phyloP scores from a whole-genome alignment of 805 yeast species.

The Brettanomyces sp. region DNA sequence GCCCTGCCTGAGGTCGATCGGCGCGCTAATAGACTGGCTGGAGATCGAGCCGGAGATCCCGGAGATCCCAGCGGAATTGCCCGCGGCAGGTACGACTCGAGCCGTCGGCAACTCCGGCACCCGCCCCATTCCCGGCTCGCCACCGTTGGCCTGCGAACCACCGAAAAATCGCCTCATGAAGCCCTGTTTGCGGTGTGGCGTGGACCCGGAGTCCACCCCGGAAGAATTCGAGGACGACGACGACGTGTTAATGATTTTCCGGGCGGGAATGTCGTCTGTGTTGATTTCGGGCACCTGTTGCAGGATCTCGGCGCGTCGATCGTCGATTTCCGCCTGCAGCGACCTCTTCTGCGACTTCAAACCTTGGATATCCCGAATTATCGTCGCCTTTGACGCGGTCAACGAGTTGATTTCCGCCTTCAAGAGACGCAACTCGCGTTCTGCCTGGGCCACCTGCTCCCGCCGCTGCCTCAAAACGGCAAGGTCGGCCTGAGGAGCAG shows the following conservation, averaged over 20 bases:
- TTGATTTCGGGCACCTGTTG: neutral
- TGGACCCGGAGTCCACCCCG: too few species aligned
- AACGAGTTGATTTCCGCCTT: conserved; percentile 33
- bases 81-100: neutral
- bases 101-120: neutral
- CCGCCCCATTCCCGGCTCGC: neutral
- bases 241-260: too few species aligned
- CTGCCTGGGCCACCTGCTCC: conserved; percentile 24
- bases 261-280: too few species aligned
- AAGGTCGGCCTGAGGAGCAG: conserved; percentile 4
- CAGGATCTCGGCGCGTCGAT: conserved; percentile 1
- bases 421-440: conserved; percentile 28
- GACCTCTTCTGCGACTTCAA: conserved; percentile 38
- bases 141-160: neutral
- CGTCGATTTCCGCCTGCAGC: conserved; percentile 36
- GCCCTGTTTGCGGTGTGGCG: conserved; percentile 13
- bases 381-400: conserved; percentile 29
- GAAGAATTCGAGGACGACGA: too few species aligned
- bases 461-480: neutral
- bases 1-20: conserved; percentile 22
- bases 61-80: too few species aligned
- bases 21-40: conserved; percentile 19
- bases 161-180: conserved; percentile 25
- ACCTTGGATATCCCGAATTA: conserved; percentile 42
- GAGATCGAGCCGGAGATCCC: conserved; percentile 11